These are phyloP conservation scores for Cephalotrichum gorgonifer DNA, from an alignment of 2,329 filamentous ascomycete species.

Conservation along the genomic window DNA sequence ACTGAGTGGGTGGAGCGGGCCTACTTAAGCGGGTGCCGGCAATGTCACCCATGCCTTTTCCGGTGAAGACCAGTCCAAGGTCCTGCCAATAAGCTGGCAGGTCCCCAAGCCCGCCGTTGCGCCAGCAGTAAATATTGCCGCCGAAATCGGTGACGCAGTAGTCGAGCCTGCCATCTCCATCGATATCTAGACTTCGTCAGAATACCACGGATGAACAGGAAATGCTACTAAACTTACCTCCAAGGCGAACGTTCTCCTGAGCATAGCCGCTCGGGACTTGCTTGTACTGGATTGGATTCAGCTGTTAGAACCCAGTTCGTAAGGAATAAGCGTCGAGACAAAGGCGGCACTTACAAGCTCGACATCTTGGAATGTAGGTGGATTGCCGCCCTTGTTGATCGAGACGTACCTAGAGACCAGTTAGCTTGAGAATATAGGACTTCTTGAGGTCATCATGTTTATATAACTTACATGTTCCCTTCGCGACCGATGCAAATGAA, in stretches of 20 bases:
- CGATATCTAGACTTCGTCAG: not conserved
- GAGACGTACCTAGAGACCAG: not conserved
- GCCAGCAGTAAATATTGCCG: constrained; percentile 16
- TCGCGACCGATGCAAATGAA: not conserved
- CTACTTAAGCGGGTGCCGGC: constrained; percentile 21
- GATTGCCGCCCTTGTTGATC: not conserved
- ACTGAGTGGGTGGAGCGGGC: constrained; percentile 7
- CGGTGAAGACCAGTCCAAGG: not conserved
- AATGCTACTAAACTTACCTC: not conserved
- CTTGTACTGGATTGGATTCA: not conserved
- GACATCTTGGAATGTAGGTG: not conserved
- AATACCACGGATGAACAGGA: not conserved
- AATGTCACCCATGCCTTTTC: constrained; percentile 17
- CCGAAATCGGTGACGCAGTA: not conserved
- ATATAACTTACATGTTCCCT: not conserved
- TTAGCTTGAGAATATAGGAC: not conserved
- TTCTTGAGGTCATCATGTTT: not conserved
- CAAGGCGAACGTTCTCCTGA: not conserved
- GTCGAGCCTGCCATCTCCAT: not conserved
- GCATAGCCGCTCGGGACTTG: not conserved
- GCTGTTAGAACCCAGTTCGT: not conserved
- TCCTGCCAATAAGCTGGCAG: constrained; percentile 21
- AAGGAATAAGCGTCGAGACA: too few relatives aligned
- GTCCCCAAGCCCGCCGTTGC: constrained; percentile 19
- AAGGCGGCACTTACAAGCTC: not conserved